These are phyloP conservation scores for Cucurbita argyrosperma DNA, from an alignment of 306 rosid genomes.

Conservation along the genomic window DNA sequence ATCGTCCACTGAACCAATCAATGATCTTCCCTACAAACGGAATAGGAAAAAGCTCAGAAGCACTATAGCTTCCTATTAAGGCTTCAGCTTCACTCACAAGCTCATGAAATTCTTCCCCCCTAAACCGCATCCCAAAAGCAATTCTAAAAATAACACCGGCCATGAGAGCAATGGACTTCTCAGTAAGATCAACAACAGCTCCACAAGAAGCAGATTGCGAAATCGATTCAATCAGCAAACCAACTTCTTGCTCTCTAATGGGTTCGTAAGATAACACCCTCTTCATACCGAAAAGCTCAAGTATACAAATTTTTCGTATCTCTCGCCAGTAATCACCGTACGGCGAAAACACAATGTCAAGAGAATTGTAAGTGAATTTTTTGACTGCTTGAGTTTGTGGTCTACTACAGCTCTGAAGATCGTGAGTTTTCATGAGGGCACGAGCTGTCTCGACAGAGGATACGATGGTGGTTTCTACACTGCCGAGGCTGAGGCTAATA, in stretches of 20 bases:
- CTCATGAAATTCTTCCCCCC: not conserved
- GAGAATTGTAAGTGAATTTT: not conserved
- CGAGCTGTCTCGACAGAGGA: not conserved
- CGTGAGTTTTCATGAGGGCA: not conserved
- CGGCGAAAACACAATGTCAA: not conserved
- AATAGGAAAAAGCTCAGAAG: conserved; percentile 21
- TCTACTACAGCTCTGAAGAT: not conserved
- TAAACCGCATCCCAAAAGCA: conserved; percentile 25
- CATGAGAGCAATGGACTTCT: not conserved
- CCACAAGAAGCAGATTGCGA: not conserved
- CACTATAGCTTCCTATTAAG: conserved; percentile 22
- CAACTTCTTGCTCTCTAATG: conserved; percentile 18
- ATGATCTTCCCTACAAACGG: conserved; percentile 28
- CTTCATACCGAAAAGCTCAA: conserved; percentile 14
- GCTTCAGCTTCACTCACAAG: not conserved
- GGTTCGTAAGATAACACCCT: conserved; percentile 17
- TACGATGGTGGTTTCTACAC: not conserved
- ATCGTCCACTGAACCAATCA: conserved; percentile 25
- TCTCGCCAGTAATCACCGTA: not conserved
- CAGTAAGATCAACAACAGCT: not conserved
- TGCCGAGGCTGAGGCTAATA: not conserved
- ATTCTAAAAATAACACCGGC: not conserved
- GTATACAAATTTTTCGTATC: not conserved
- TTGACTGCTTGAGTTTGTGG: not conserved
- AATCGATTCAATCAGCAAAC: not conserved